Percentiles rank a stretch among this genome's conserved stretches.
Evolutionary conservation across 1,284 basidiomycete genomes (phyloP).

Genomic region (Fomitopsis schrenkii): DNA sequence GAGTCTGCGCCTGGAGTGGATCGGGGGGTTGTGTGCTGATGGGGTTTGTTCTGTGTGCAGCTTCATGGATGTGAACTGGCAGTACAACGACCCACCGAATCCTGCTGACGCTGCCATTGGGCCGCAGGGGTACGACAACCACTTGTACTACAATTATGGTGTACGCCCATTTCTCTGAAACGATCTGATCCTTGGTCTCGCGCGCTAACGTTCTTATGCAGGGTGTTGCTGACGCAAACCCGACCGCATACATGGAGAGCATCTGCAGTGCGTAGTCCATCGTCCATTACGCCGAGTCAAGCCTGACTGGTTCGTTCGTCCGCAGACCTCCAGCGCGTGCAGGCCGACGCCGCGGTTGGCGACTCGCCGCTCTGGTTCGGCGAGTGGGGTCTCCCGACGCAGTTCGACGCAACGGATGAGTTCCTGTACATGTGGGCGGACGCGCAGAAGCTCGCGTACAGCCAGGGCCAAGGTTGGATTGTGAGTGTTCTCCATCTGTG

Average conservation of each 20-base stretch:
- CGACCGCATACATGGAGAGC: conserved; percentile 58
- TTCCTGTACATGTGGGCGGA: conserved; percentile 75
- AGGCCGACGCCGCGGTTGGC: conserved; percentile 42
- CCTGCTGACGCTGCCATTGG: conserved; percentile 65
- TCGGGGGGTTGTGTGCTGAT: background rate
- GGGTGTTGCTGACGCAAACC: conserved; percentile 66
- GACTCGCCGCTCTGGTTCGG: conserved; percentile 47
- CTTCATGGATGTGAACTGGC: conserved; percentile 79
- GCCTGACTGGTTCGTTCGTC: background rate
- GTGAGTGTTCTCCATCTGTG: conserved; percentile 33
- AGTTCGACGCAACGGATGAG: conserved; percentile 58
- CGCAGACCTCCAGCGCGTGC: conserved; percentile 48
- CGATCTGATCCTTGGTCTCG: too few species aligned
- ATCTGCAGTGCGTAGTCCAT: conserved; percentile 56
- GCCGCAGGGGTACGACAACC: conserved; percentile 73
- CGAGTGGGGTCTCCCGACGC: conserved; percentile 71
- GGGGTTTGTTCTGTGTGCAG: conserved; percentile 29
- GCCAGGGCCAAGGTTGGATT: conserved; percentile 64
- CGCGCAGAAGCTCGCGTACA: conserved; percentile 68
- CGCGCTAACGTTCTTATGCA: conserved; percentile 19
- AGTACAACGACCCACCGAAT: conserved; percentile 61
- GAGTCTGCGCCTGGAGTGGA: conserved; percentile 6
- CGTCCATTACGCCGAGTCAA: background rate
- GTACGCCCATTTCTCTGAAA: conserved; percentile 29
- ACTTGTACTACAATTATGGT: conserved; percentile 76